Percentiles rank a stretch among this genome's conserved stretches.
phyloP scores from a whole-genome alignment of 495 filamentous ascomycete species.

The Aspergillus kassunensis region DNA sequence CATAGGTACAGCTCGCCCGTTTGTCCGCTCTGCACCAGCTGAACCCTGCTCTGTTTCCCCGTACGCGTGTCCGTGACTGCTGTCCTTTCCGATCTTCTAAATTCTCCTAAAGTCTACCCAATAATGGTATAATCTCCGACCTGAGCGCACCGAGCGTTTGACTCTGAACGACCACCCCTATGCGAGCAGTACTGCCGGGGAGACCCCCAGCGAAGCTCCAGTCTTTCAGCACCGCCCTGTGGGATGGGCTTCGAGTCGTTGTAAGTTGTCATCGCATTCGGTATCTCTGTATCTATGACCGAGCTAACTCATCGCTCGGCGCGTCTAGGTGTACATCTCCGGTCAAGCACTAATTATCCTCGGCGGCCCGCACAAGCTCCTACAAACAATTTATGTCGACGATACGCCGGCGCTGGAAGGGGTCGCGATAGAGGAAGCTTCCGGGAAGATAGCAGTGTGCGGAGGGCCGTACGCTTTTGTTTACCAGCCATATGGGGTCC shows the following conservation, averaged over 20 bases:
- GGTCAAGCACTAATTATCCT: conserved; percentile 84
- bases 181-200: conserved; percentile 84
- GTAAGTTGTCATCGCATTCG: too few relatives aligned
- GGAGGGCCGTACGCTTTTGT: conserved; percentile 62
- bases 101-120: conserved; percentile 9
- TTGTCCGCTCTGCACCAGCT: conserved; percentile 1
- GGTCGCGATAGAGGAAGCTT: conserved; percentile 70
- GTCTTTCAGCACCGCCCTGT: conserved; percentile 80
- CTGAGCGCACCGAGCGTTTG: conserved; percentile 27
- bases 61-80: conserved; percentile 12
- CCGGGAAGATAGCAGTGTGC: conserved; percentile 81
- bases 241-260: conserved; percentile 75
- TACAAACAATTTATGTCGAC: conserved; percentile 90
- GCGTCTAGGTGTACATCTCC: conserved; percentile 74
- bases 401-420: conserved; percentile 66
- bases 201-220: conserved; percentile 85
- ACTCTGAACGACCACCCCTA: conserved; percentile 36
- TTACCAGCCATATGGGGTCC: conserved; percentile 72
- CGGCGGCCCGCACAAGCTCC: conserved; percentile 63
- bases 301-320: neutral
- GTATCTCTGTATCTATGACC: too few relatives aligned
- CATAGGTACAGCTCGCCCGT: neutral
- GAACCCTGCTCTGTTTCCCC: conserved; percentile 19
- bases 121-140: conserved; percentile 39
- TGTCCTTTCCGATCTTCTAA: conserved; percentile 1